Base-by-base conservation (phyloP, 306 rosid genomes). In the Sicyos baderoa region DNA sequence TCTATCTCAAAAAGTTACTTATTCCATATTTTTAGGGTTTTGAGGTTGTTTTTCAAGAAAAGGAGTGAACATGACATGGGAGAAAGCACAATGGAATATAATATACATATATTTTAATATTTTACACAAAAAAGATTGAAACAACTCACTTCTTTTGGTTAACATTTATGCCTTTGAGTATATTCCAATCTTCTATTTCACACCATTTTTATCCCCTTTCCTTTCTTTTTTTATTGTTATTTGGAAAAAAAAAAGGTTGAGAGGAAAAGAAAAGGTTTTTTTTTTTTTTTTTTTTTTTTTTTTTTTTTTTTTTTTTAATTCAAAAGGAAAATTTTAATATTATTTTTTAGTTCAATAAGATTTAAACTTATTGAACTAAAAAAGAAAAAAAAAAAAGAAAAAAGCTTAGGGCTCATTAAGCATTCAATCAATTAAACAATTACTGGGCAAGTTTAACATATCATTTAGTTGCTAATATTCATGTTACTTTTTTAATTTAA, bases 131-230 rank as follows among this genome's bases (percentile, higher is more conserved):
- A 61, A 61, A 61, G n/a, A 56, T 54, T 54, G 25, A 57, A 57
- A 57, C 17, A 25, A 6, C 9, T 37, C 47, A 59, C 42, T 7
- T 29, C 48, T 60, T 59, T 59, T 59, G 42, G 44, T 3, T 16
- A 32, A 35, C 22, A 35, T 61, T 61, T 37, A 37, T 61, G 49
- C 18, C 49, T 61, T 61, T 63, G 68, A 10, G 52, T 42, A 63
- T 63, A 63, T 63, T 63, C 69, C 69, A 63, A 62, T 18, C 69
- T 63, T 63, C 29, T 17, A 29, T 40, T 19, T 18, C 69, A 63
- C 69, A 40, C 51, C 29, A 40, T 40, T 63, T 63, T 40, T 1
- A 40, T 29, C 21, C 12, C 27, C 5, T 16, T 16, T 61, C 6
- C 9, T 32, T 9, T 37, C 0, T 37, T 37, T 37, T 1, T 37